phyloP scores from a whole-genome alignment of 352 stramenopile species.

The Phytophthora colocasiae region DNA sequence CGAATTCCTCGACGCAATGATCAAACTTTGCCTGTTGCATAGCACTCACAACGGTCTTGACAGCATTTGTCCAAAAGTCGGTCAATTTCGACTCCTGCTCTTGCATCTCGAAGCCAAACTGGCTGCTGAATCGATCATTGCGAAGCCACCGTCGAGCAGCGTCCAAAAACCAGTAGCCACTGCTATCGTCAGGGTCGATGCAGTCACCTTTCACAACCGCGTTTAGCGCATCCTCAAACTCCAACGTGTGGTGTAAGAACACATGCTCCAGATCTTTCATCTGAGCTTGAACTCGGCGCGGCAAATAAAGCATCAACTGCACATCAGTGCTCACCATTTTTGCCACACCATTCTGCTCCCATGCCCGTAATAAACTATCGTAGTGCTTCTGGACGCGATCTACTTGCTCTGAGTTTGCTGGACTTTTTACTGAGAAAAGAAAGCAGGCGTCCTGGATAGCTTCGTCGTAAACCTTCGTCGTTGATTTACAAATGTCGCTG shows the following conservation, averaged over 20 bases:
- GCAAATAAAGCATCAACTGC: constrained; percentile 17
- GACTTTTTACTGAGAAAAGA: constrained; percentile 22
- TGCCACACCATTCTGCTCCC: not conserved
- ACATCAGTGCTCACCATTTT: not conserved
- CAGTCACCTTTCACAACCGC: too few relatives aligned
- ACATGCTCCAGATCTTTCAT: constrained; percentile 13
- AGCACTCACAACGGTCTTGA: not conserved
- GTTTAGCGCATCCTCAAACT: not conserved
- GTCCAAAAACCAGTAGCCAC: not conserved
- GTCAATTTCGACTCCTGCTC: not conserved
- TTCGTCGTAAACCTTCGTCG: not conserved
- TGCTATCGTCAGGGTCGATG: not conserved
- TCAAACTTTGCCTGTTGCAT: not conserved
- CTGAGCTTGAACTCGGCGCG: constrained; percentile 20
- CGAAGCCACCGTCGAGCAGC: not conserved
- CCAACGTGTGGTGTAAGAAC: not conserved
- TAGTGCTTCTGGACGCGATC: constrained; percentile 1
- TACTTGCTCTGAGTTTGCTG: constrained; percentile 2
- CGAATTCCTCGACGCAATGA: constrained; percentile 5
- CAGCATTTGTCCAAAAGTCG: constrained; percentile 4
- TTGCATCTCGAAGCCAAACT: constrained; percentile 12
- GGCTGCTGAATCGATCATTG: constrained; percentile 1
- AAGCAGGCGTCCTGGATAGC: constrained; percentile 1
- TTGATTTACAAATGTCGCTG: not conserved
- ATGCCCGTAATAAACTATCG: not conserved